Percentiles rank a stretch among this genome's conserved stretches.
Conservation (phyloP, 2,329 filamentous ascomycete genomes). For the Colletotrichum shisoi region DNA sequence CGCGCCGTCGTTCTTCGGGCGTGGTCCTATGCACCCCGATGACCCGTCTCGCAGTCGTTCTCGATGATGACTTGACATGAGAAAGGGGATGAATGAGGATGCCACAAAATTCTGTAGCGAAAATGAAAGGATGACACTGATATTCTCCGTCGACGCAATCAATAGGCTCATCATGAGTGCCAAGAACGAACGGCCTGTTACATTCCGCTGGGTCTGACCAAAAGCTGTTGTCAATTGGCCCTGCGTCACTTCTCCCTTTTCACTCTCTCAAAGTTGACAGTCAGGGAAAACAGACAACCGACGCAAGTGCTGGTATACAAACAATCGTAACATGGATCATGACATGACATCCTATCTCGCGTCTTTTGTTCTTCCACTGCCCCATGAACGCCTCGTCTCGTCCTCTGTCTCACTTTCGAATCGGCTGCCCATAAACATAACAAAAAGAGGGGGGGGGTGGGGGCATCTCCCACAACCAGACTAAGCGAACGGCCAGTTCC, state of each 20-base stretch:
- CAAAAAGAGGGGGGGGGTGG: no score
- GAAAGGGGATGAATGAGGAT: background rate
- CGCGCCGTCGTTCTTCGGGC: background rate
- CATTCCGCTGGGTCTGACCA: no score
- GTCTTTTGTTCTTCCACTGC: background rate
- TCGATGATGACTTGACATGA: background rate
- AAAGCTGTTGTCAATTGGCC: no score
- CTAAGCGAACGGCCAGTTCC: slow-evolving; percentile 50
- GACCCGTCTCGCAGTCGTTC: background rate
- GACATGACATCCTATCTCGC: background rate
- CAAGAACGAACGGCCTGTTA: no score
- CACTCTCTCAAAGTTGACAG: background rate
- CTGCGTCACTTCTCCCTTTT: background rate
- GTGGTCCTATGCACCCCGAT: background rate
- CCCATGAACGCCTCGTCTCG: background rate
- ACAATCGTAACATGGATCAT: slow-evolving; percentile 1
- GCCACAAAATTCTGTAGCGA: background rate
- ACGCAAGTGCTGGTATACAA: background rate
- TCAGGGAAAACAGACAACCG: no score
- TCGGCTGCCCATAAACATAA: no score
- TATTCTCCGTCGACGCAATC: no score
- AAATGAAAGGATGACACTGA: no score
- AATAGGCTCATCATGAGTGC: no score
- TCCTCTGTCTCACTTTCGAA: background rate
- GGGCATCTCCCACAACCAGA: no score